These are phyloP conservation scores for Blastobotrys peoriensis DNA, from an alignment of 805 yeast genomes.

Conservation along the genomic window DNA sequence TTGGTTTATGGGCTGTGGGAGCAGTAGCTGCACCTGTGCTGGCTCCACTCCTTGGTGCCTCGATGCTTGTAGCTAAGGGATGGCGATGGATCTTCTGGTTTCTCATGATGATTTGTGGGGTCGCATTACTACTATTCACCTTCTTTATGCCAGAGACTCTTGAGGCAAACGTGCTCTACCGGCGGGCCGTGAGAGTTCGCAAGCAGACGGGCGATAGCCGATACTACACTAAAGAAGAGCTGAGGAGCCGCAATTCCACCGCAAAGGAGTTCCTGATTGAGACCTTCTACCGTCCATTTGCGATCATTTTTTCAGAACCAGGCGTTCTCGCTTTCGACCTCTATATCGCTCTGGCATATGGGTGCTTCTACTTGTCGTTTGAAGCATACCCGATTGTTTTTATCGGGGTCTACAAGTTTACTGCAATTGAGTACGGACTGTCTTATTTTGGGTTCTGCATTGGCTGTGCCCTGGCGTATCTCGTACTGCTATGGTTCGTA, in stretches of 20 bases:
- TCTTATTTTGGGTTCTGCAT: slow-evolving; percentile 42
- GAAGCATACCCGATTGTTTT: slow-evolving; percentile 60
- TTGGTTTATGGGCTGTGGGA: slow-evolving; percentile 49
- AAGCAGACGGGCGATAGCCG: slow-evolving; percentile 43
- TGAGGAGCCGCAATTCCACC: no score
- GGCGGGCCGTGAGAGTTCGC: slow-evolving; percentile 46
- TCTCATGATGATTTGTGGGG: slow-evolving; percentile 36
- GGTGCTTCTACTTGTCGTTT: slow-evolving; percentile 49
- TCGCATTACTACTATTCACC: slow-evolving; percentile 32
- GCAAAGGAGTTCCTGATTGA: no score
- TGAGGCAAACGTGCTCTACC: slow-evolving; percentile 38
- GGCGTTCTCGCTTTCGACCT: slow-evolving; percentile 48
- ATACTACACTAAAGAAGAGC: slow-evolving; percentile 38
- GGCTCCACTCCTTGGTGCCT: slow-evolving; percentile 55
- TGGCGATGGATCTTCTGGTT: slow-evolving; percentile 58
- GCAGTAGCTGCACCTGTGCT: slow-evolving; percentile 50
- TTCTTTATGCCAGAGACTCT: slow-evolving; percentile 47
- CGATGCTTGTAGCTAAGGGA: slow-evolving; percentile 38
- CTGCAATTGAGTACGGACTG: slow-evolving; percentile 41
- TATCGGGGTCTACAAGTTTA: slow-evolving; percentile 39
- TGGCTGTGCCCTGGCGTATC: slow-evolving; percentile 40
- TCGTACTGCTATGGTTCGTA: slow-evolving; percentile 9
- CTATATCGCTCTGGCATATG: slow-evolving; percentile 48
- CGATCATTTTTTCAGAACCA: slow-evolving; percentile 47
- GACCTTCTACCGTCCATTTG: slow-evolving; percentile 34